Evolutionary conservation across 805 yeast genomes (phyloP).

Genomic region (Nakazawaea siamensis): DNA sequence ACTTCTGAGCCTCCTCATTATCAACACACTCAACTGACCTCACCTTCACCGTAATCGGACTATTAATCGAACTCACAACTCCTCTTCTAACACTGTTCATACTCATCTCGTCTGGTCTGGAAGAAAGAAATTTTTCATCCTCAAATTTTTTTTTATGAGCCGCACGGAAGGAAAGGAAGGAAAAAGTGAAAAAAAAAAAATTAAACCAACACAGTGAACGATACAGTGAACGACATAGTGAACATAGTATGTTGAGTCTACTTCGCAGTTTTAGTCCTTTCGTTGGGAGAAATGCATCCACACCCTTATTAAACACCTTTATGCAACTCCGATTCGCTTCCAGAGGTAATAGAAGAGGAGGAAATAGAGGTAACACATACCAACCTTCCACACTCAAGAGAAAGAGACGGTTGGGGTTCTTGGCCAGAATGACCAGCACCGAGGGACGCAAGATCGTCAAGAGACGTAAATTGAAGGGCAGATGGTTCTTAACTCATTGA

Average conservation of each 20-base stretch:
- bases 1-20: constrained; percentile 16
- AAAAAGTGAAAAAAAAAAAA: too few species aligned
- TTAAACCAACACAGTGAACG: too few species aligned
- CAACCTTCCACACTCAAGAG: constrained; percentile 90
- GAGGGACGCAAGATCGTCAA: constrained; percentile 73
- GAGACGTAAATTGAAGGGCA: constrained; percentile 78
- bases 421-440: constrained; percentile 70
- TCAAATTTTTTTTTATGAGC: too few species aligned
- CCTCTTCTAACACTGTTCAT: too few species aligned
- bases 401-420: constrained; percentile 83
- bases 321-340: constrained; percentile 11
- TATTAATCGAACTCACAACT: constrained; percentile 34
- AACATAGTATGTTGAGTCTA: too few species aligned
- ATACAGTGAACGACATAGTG: too few species aligned
- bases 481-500: constrained; percentile 87
- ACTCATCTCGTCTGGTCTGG: too few species aligned
- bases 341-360: constrained; percentile 39
- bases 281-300: too few species aligned
- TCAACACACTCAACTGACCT: constrained; percentile 12
- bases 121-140: too few species aligned
- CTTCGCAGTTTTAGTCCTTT: too few species aligned
- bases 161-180: too few species aligned
- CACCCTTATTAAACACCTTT: too few species aligned
- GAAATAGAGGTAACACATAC: constrained; percentile 87
- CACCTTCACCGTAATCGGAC: constrained; percentile 35